phyloP scores from a whole-genome alignment of 345 rosid genomes.

The Murraya paniculata region DNA sequence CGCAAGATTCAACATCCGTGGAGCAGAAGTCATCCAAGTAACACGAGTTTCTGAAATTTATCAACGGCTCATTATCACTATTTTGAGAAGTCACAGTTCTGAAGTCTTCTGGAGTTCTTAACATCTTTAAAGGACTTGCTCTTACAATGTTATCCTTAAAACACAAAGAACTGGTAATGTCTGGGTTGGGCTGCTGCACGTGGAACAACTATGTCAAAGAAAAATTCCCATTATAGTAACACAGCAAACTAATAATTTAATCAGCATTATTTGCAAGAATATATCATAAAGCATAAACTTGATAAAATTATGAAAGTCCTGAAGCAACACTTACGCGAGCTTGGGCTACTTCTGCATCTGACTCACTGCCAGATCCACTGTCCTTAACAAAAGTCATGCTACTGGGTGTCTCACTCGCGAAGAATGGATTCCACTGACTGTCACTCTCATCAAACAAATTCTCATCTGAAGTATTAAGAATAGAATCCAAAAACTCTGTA shows the following conservation, averaged over 20 bases:
- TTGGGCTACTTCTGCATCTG: constrained; percentile 16
- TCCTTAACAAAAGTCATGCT: constrained; percentile 9
- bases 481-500: constrained; percentile 42
- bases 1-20: background rate
- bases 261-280: background rate
- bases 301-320: background rate
- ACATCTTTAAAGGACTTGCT: constrained; percentile 6
- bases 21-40: background rate
- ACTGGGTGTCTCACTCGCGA: constrained; percentile 11
- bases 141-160: background rate
- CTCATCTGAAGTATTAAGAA: constrained; percentile 37
- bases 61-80: background rate
- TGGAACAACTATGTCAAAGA: constrained; percentile 6
- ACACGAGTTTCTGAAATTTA: background rate
- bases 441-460: constrained; percentile 3
- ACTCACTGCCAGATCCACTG: constrained; percentile 14
- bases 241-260: background rate
- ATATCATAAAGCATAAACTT: background rate
- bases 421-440: constrained; percentile 11
- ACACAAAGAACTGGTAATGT: background rate
- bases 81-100: background rate
- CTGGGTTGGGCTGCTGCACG: constrained; percentile 23
- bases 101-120: constrained; percentile 6
- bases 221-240: background rate
- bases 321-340: constrained; percentile 25